Evolutionary conservation across 768 basidiomycete genomes (phyloP).

Genomic region (Tulasnella sp.): DNA sequence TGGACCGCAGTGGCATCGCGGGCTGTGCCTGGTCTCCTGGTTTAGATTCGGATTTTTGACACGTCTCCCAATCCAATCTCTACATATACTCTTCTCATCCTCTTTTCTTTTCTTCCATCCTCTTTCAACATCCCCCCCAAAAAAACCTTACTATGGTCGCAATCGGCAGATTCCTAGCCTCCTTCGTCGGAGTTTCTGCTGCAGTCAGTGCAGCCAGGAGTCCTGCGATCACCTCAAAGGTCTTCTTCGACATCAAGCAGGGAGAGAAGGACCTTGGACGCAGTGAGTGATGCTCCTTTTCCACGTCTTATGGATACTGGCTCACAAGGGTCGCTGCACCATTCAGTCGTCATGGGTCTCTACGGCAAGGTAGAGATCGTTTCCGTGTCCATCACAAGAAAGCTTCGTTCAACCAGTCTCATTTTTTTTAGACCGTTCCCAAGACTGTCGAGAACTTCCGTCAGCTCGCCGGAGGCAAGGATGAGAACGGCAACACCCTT

Average conservation of each 20-base stretch:
- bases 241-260: slow-evolving; percentile 92
- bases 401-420: neutral
- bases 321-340: neutral
- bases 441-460: slow-evolving; percentile 98
- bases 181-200: slow-evolving; percentile 3
- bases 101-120: too few species aligned
- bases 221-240: slow-evolving; percentile 83
- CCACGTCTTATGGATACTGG: neutral
- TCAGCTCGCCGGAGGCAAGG: slow-evolving; percentile 73
- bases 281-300: slow-evolving; percentile 34
- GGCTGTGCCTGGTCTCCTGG: too few species aligned
- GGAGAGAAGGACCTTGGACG: slow-evolving; percentile 80
- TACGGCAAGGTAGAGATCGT: slow-evolving; percentile 58
- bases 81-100: too few species aligned
- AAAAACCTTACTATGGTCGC: neutral
- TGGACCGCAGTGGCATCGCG: too few species aligned
- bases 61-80: too few species aligned
- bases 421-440: slow-evolving; percentile 60
- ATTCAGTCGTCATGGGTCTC: slow-evolving; percentile 70
- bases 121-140: neutral
- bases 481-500: slow-evolving; percentile 63
- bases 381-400: neutral
- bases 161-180: slow-evolving; percentile 34
- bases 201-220: slow-evolving; percentile 49
- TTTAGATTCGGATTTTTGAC: too few species aligned